Base-by-base conservation (phyloP, 163 green algal species). In the Smithsoniella earleae region DNA sequence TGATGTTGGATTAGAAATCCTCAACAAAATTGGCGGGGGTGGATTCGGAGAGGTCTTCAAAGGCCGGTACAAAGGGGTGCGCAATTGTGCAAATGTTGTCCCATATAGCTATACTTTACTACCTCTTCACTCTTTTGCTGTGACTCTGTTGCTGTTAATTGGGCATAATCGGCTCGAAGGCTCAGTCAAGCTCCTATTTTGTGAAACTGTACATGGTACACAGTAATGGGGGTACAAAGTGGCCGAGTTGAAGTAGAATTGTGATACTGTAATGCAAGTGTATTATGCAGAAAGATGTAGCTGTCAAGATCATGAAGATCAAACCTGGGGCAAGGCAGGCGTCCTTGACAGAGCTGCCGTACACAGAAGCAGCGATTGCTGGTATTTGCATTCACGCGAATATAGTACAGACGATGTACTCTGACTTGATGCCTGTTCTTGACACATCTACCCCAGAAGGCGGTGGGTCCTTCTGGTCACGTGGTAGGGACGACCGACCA, bases 271-370 rank as follows among this genome's bases (percentile, higher is more conserved):
- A n/a, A n/a, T n/a, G n/a, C n/a, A n/a, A n/a, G n/a, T n/a, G n/a
- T 30, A 13, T 5, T 69, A 4, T 69, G 58, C 58, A 69, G 58
- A 69, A 69, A 34, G 58, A 69, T 22, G 58, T 69, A 13, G 58
- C 58, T 33, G 58, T 69, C 58, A 69, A 69, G 25, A 69, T 69
- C 58, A 69, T 69, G 58, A 69, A 69, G 27, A 69, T 69, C 58
- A 69, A 69, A 13, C 58, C 58, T 10, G 58, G 58, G 58, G 58
- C 58, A 5, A 69, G 25, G 58, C 58, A 69, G 25, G 58, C 38
- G 1, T 69, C 58, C 43, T 34, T 69, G n/a, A 69, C 58, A n/a
- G 58, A 69, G 58, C 25, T 69, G 25, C 58, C 58, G 4, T 69
- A 69, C 58, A 69, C 58, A 43, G 58, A 69, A 69, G 58, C 58